Evolutionary conservation across 192 early-diverging fungal genomes (phyloP).

Genomic region (Podila epicladia): DNA sequence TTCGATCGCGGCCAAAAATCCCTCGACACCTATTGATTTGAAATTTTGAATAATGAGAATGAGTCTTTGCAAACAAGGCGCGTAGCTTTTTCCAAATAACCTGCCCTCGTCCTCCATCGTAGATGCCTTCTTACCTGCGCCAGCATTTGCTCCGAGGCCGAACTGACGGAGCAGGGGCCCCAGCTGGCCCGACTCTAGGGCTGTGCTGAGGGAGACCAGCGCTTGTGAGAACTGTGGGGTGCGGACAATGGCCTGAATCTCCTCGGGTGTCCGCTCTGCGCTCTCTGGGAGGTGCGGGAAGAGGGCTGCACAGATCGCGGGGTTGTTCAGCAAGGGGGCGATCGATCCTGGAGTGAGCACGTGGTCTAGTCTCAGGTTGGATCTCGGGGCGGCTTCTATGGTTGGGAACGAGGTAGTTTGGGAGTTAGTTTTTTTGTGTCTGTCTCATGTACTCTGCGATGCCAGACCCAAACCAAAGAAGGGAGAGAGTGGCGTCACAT

Average conservation of each 20-base stretch:
- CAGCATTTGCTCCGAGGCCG: constrained; percentile 60
- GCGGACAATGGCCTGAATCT: constrained; percentile 57
- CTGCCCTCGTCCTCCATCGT: too few species aligned
- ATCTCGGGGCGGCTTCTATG: not conserved
- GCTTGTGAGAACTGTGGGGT: constrained; percentile 63
- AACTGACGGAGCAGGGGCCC: constrained; percentile 60
- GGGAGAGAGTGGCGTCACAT: not conserved
- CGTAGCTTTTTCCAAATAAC: not conserved
- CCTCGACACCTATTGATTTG: constrained; percentile 52
- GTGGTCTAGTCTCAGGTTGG: constrained; percentile 50
- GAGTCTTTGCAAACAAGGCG: too few species aligned
- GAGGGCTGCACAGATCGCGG: constrained; percentile 52
- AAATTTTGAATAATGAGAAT: constrained; percentile 1
- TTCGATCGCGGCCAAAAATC: constrained; percentile 51
- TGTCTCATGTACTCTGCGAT: not conserved
- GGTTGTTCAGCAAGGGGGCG: constrained; percentile 51
- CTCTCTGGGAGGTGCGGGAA: constrained; percentile 60
- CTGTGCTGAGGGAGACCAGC: constrained; percentile 57
- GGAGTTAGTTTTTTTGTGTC: not conserved
- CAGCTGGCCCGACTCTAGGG: constrained; percentile 62
- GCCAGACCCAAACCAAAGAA: not conserved
- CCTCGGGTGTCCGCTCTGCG: constrained; percentile 53
- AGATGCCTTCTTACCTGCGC: constrained; percentile 35
- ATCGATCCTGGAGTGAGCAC: constrained; percentile 53
- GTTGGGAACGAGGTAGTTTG: not conserved